Conservation (phyloP, 2,329 filamentous ascomycete genomes). For the Beauveria sp. region DNA sequence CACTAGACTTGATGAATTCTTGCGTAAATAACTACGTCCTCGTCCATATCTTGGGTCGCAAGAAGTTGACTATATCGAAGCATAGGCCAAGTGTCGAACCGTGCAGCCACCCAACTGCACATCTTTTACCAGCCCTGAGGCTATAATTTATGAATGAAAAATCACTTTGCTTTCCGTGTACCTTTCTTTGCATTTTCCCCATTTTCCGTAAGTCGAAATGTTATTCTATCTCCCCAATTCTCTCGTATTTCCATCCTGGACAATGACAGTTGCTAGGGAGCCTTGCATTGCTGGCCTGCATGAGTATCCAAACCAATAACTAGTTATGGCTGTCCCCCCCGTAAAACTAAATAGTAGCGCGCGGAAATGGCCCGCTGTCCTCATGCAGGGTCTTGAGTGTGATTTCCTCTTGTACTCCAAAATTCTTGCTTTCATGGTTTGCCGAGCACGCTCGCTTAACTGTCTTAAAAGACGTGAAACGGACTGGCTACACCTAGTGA, state of each 20-base stretch:
- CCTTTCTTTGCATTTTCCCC: too few species aligned
- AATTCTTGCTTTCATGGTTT: neutral
- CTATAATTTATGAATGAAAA: too few species aligned
- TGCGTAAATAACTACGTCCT: too few species aligned
- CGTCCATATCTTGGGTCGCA: too few species aligned
- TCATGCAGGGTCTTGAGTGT: neutral
- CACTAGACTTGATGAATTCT: too few species aligned
- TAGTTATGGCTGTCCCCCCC: constrained; percentile 1
- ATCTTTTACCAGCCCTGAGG: too few species aligned
- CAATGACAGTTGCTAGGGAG: neutral
- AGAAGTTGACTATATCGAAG: neutral
- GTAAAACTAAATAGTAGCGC: neutral
- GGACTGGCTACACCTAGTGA: neutral
- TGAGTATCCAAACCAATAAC: neutral
- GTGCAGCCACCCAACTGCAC: neutral
- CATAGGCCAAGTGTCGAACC: neutral
- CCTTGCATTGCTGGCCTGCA: neutral
- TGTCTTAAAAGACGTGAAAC: neutral
- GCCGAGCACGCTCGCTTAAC: neutral
- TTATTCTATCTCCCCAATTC: too few species aligned
- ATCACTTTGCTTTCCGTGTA: too few species aligned
- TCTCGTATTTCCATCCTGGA: too few species aligned
- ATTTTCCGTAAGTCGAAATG: too few species aligned
- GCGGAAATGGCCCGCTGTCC: neutral
- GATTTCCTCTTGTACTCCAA: neutral